Evolutionary conservation across 2,329 filamentous ascomycete genomes (phyloP), one percentile per base, ranked within the genome.

Genomic region (Botrytis aclada): DNA sequence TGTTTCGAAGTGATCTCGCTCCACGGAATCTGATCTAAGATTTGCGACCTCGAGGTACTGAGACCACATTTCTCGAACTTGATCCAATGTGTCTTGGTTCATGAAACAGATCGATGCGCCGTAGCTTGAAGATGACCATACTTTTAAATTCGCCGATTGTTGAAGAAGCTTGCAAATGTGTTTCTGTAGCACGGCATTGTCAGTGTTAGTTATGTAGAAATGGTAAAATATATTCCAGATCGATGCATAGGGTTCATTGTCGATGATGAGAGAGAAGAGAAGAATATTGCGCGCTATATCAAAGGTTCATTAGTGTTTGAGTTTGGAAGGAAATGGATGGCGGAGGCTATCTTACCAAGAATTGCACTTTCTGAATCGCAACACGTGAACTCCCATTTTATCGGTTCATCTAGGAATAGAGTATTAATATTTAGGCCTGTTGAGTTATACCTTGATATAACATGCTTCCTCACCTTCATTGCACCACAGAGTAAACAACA

Each of bases 211-310:
- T 7, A 74, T 29, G 39, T 56, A 71, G 34, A 71, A 32, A 60
- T 74, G 67, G 41, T 74, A 73, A 37, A 71, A 74, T 14, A 69
- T 47, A 20, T 69, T 71, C 73, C 73, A 74, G 16, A 65, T 69
- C n/a, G 58, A 45, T 22, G 20, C 14, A 43, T 43, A 20, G 18
- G 45, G 12, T 16, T n/a, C 39, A 22, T 70, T 63, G 29, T 74
- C 67, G 20, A 74, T 41, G n/a, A 74, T 20, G 3, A 74, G 43
- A 16, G 67, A 45, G 29, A 66, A 67, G 1, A 74, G 56, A 2
- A 73, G 54, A n/a, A 71, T 63, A 22, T 74, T 73, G 29, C 73
- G 66, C 34, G 73, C 73, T 74, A 34, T 16, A 64, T 32, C 25
- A 10, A 32, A 32, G 12, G 41, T 29, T 72, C 37, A 45, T 43